phyloP scores from a whole-genome alignment of 106 monocot genomes.

The Alisma plantagoaquatica region DNA sequence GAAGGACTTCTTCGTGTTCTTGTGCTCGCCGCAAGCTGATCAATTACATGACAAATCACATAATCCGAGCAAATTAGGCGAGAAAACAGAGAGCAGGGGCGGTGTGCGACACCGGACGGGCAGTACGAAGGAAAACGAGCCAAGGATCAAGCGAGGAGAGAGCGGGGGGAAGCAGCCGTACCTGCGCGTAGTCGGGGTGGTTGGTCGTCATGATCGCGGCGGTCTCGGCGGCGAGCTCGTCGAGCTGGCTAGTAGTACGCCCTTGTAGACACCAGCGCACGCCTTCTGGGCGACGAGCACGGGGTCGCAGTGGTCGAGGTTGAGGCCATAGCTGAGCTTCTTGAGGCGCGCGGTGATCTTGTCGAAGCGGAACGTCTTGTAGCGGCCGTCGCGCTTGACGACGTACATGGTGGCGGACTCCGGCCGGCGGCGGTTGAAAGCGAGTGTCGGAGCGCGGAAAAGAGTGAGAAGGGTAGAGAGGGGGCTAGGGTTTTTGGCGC shows the following conservation, averaged over 20 bases:
- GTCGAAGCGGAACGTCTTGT: slow-evolving; percentile 1
- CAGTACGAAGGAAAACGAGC: background rate
- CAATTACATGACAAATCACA: background rate
- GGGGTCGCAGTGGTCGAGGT: slow-evolving; percentile 1
- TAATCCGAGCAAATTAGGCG: background rate
- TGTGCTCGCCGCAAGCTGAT: slow-evolving; percentile 1
- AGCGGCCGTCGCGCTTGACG: slow-evolving; percentile 1
- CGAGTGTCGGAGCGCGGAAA: no score
- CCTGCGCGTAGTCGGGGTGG: slow-evolving; percentile 3
- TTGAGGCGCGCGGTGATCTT: slow-evolving; percentile 3
- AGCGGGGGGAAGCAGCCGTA: background rate
- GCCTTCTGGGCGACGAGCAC: slow-evolving; percentile 4
- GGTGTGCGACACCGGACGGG: background rate
- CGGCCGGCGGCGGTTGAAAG: no score
- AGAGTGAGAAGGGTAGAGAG: no score
- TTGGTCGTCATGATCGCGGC: slow-evolving; percentile 1
- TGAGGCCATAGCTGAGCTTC: slow-evolving; percentile 6
- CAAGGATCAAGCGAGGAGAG: background rate
- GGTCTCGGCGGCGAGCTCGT: slow-evolving; percentile 7
- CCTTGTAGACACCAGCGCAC: slow-evolving; percentile 4
- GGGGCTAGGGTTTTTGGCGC: no score
- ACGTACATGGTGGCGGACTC: slow-evolving; percentile 1
- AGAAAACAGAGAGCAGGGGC: no score
- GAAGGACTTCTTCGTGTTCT: slow-evolving; percentile 7
- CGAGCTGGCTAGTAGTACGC: slow-evolving; percentile 6